A percentile compares a stretch with the other conserved stretches of the same genome.
Conservation (phyloP, 208 protist species). For the Acanthamoeba royreba region DNA sequence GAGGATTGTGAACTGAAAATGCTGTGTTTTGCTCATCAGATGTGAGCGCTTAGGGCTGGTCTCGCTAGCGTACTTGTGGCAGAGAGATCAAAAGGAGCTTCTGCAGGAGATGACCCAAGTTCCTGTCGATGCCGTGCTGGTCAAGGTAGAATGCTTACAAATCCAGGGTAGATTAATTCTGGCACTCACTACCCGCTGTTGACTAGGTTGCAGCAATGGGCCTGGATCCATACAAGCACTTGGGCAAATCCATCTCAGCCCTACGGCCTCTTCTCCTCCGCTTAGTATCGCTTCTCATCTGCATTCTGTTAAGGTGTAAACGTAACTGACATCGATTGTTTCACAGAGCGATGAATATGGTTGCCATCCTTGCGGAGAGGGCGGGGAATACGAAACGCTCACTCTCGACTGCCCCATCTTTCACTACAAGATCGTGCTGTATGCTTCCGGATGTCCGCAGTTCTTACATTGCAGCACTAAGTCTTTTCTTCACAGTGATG, state of each 20-base stretch:
- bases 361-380: slow-evolving; percentile 97
- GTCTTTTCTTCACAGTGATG: slow-evolving; percentile 54
- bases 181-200: neutral
- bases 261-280: slow-evolving; percentile 71
- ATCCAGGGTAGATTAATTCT: neutral
- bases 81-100: slow-evolving; percentile 87
- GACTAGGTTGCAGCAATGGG: slow-evolving; percentile 88
- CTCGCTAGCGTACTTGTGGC: slow-evolving; percentile 96
- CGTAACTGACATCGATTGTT: neutral
- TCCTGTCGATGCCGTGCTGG: slow-evolving; percentile 88
- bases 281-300: slow-evolving; percentile 16
- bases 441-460: too few relatives aligned
- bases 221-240: slow-evolving; percentile 84
- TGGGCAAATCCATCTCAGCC: slow-evolving; percentile 87
- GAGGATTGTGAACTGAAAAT: neutral
- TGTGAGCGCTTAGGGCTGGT: slow-evolving; percentile 87
- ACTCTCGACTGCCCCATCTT: slow-evolving; percentile 96
- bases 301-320: neutral
- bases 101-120: slow-evolving; percentile 89
- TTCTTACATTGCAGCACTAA: too few relatives aligned
- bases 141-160: slow-evolving; percentile 84
- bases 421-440: slow-evolving; percentile 74
- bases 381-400: slow-evolving; percentile 99
- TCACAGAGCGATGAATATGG: slow-evolving; percentile 62
- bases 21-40: neutral